A percentile compares a stretch with the other conserved stretches of the same genome.
phyloP scores from a whole-genome alignment of 2,329 filamentous ascomycete genomes.

The Mycogone perniciosa region DNA sequence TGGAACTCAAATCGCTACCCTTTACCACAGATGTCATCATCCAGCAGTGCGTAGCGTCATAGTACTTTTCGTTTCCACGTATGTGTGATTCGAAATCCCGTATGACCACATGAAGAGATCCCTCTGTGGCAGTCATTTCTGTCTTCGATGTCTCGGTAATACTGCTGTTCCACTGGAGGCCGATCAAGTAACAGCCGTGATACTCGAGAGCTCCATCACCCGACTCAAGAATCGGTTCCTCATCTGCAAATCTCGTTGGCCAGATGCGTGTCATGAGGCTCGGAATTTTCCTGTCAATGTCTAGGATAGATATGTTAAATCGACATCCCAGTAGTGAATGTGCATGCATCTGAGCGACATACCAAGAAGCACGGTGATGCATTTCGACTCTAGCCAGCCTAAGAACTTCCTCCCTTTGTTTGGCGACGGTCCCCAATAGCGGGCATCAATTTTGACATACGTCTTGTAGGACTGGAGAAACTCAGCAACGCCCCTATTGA shows the following conservation, averaged over 20 bases:
- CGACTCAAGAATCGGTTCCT: constrained; percentile 14
- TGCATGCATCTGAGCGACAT: constrained; percentile 20
- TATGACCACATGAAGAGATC: constrained; percentile 38
- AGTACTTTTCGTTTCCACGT: constrained; percentile 40
- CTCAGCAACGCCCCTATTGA: constrained; percentile 27
- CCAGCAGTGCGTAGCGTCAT: constrained; percentile 44
- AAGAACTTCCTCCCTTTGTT: constrained; percentile 49
- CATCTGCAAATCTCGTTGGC: constrained; percentile 52
- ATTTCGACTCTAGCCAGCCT: constrained; percentile 59
- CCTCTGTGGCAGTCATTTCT: constrained; percentile 36
- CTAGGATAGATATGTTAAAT: constrained; percentile 28
- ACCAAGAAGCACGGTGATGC: constrained; percentile 52
- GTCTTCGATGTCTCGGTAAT: constrained; percentile 28
- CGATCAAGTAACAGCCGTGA: constrained; percentile 56
- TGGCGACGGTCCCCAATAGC: constrained; percentile 58
- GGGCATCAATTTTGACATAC: constrained; percentile 55
- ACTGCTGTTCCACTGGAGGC: constrained; percentile 36
- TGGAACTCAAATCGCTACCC: constrained; percentile 32
- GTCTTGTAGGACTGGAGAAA: constrained; percentile 48
- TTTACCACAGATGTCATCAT: constrained; percentile 37
- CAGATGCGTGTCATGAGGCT: constrained; percentile 51
- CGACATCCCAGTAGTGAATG: neutral
- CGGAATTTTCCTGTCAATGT: constrained; percentile 48
- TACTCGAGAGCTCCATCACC: constrained; percentile 38
- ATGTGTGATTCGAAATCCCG: constrained; percentile 44